Base-by-base conservation (phyloP, 1,284 basidiomycete species). In the Serendipita sp. region DNA sequence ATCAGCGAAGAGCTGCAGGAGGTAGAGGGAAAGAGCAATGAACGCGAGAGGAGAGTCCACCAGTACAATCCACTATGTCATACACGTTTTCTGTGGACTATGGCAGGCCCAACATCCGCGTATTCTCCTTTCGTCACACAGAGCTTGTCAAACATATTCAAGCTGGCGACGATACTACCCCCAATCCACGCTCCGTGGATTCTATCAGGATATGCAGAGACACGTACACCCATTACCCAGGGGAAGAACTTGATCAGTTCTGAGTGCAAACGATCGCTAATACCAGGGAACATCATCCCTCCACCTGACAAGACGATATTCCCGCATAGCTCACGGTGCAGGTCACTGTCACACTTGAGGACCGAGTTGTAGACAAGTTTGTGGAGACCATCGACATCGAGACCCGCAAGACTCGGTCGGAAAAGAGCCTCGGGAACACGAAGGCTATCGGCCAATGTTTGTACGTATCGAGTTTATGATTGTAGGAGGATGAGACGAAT, bases 331-430 rank as follows among this genome's bases (percentile, higher is more conserved):
- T 67, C 68, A 44, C 67, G 65, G 68, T 74, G 72, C 70, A 79
- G 77, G 72, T 78, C 77, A 62, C 83, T 72, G 72, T 84, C 82
- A 73, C 82, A 84, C 79, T 83, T 83, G 79, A 82, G 81, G 78
- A 84, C 83, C 67, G 82, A 82, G 77, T 82, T 83, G 78, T 82
- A 83, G 63, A 81, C 82, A 60, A 81, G 82, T 76, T 84, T 81
- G 76, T 83, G 81, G 71, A 84, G 82, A 78, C 82, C 82, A 64
- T 78, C 74, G 63, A 80, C 76, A 71, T 84, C 82, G 60, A 82
- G 76, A 69, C 82, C 82, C 60, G 83, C 73, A 75, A 84, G 78
- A 60, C 78, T 77, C 66, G 82, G 82, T 75, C 83, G 81, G 81
- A 83, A 84, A 69, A 84, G 76, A 43, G 80, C 81, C 72, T 84